Base-by-base conservation (phyloP, 768 basidiomycete genomes). In the Pulveroboletus sp. region DNA sequence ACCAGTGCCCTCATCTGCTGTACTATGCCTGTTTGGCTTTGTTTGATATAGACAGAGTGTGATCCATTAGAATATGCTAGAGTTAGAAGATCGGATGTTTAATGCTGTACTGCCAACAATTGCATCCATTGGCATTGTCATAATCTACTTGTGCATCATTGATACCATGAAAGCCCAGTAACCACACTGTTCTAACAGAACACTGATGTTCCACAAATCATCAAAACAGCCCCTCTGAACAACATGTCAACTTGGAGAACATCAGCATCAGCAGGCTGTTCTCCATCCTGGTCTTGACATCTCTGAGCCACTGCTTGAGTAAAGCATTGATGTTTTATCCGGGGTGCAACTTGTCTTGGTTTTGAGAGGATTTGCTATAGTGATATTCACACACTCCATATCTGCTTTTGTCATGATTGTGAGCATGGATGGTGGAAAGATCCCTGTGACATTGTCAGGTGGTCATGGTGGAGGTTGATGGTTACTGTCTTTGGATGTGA, bases 391-490 rank as follows among this genome's bases (percentile, higher is more conserved):
- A 65, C 14, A 80, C 57, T 14, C 69, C 69, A 39, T 71, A 76
- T 6, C 70, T 71, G n/a, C 54, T 57, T 49, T 76, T 66, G 2
- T 73, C 71, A 28, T 21, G 21, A 21, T 21, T 21, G 21, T 60
- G 65, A 14, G 74, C 66, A 0, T 51, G 18, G 6, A 71, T 66
- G 2, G 59, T 43, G 11, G 65, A 65, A 43, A 58, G 2, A 67
- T 61, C 80, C 74, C n/a, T 75, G 78, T 0, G 75, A 73, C 17
- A 82, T 62, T 3, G 66, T 75, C 46, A 81, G 64, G 27, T 69
- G 70, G 44, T 71, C 66, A 46, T 75, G 70, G 43, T 72, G 67
- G 59, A 58, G 0, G 14, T 78, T 73, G 43, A 82, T 72, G 33
- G 63, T 62, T 44, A 81, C 71, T 21, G 39, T 76, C 70, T 43